Base-by-base conservation (phyloP, 2,329 filamentous ascomycete genomes). In the Rutstroemia sp. region DNA sequence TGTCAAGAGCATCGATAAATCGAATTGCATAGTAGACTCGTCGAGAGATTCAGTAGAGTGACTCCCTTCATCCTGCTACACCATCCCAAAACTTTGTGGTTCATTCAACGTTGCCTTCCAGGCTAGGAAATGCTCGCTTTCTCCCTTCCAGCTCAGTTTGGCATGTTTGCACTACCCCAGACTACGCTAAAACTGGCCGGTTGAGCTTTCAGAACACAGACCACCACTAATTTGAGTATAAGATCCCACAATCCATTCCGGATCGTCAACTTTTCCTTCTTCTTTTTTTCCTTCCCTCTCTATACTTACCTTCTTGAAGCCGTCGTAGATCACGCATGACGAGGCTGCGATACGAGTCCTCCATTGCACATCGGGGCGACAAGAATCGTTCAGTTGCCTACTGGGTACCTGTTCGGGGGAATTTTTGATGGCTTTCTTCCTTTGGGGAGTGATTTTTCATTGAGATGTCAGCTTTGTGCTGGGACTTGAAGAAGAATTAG, bases 321-420 rank as follows among this genome's bases (percentile, higher is more conserved):
- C 79, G 76, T 67, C 76, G 73, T 18, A 67, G 72, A 55, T 79
- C 75, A 42, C 64, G 50, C 54, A 57, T 54, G 49, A 34, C 41
- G 34, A 49, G 19, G 6, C 42, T 46, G 63, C 64, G 54, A 58
- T 64, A 67, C 64, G 71, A 75, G 73, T 72, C 75, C 77, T 79
- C 74, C 77, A 79, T 80, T 79, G 77, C 77, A 80, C 77, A 79
- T 65, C 76, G 77, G 72, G 77, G 77, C 67, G 75, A 73, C 74
- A 71, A 75, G 66, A 67, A 62, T 64, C 54, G 66, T 69, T 63
- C 58, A 67, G 61, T 67, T 64, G 67, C 63, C 66, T 67, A 68
- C 67, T 23, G 68, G 68, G 65, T 61, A 66, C 66, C 59, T 67
- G 59, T 63, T 59, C 57, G 61, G 66, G 58, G 66, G 57, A 70